Evolutionary conservation across 73 alveolate species (phyloP).

Genomic region (Uronychia setigera): DNA sequence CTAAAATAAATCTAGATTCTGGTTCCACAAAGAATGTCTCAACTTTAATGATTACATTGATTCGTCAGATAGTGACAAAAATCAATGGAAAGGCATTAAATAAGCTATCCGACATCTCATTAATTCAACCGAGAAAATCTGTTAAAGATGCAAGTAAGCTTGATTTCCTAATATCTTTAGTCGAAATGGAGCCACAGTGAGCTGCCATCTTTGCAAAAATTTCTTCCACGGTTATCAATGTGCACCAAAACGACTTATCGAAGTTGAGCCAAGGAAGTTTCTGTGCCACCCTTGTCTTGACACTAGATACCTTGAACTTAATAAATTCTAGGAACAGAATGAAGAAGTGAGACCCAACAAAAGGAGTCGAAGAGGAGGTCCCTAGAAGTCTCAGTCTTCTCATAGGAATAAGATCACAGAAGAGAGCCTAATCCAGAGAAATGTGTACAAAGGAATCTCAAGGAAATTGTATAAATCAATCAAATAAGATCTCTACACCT

Average conservation of each 20-base stretch:
- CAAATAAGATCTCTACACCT: background rate
- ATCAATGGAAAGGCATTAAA: background rate
- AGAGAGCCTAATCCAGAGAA: background rate
- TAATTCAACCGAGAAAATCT: background rate
- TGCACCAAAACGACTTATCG: background rate
- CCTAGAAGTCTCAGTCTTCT: background rate
- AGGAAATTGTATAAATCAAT: background rate
- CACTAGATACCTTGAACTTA: background rate
- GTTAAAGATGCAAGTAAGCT: background rate
- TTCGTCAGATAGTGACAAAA: background rate
- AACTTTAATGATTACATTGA: background rate
- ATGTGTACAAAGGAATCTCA: background rate
- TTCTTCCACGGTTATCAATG: background rate
- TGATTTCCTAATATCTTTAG: background rate
- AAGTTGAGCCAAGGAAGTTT: background rate
- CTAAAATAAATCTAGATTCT: background rate
- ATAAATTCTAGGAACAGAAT: background rate
- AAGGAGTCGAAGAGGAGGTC: background rate
- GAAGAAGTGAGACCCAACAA: background rate
- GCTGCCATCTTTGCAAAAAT: background rate
- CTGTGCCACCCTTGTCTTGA: slow-evolving; percentile 1
- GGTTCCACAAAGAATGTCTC: background rate
- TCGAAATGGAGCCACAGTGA: background rate
- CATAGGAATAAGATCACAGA: background rate
- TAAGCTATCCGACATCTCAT: background rate